Evolutionary conservation across 2,329 filamentous ascomycete genomes (phyloP), one percentile per base, ranked within the genome.

Genomic region (Dactylonectria estremocensis): DNA sequence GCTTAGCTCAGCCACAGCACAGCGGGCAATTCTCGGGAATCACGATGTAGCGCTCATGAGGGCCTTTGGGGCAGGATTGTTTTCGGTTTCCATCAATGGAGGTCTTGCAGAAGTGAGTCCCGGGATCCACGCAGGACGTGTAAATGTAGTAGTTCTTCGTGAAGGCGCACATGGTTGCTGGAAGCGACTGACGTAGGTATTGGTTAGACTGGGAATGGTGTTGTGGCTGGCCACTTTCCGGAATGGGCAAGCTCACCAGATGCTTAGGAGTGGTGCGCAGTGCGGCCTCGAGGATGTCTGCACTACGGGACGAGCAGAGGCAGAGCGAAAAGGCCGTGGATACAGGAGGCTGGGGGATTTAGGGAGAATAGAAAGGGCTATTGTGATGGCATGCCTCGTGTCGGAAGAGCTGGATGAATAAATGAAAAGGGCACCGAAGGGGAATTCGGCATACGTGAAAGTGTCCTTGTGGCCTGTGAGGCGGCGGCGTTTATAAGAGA

Each of bases 101-200:
- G 2, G 90, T 93, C 70, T 88, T 86, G 79, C 92, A 91, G 80
- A 93, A 93, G 79, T 94, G 92, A 16, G 88, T 85, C 48, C 89
- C 89, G 0, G 91, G 92, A 76, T 93, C 90, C 64, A 86, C 80
- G 76, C 92, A 94, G 49, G 88, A 86, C 64, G 90, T 90, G 82
- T 93, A 94, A 79, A 94, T 91, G 81, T 93, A 93, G 79, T 91
- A 94, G 80, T 93, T 93, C 75, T 92, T 92, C 76, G 90, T 92
- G 77, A 91, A 93, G 78, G 89, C 84, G 77, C 88, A 90, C 88
- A 90, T 89, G 67, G 31, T 83, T 76, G 64, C 43, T 55, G 33
- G 22, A 24, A 55, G 33, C 33, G 54, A 40, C 35, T 40, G 43
- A 53, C 6, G 40, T 40, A 53, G 54, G n/a, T 50, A 24, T 59